Conservation (phyloP, 768 basidiomycete genomes). For the Phlebiopsis gigantea region DNA sequence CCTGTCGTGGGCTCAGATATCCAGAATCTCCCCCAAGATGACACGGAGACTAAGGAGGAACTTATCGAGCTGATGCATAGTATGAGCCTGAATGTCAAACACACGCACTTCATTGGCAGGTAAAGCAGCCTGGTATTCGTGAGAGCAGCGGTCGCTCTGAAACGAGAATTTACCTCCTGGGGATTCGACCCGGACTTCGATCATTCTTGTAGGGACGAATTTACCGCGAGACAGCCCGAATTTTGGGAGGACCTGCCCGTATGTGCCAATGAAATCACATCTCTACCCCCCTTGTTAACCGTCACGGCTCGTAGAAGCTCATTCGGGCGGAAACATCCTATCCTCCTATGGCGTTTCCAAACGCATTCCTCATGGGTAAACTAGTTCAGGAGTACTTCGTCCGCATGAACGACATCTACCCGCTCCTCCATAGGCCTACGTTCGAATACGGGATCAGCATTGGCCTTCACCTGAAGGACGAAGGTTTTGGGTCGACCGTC, state of each 20-base stretch:
- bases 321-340: slow-evolving; percentile 13
- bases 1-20: slow-evolving; percentile 15
- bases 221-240: neutral
- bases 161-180: slow-evolving; percentile 34
- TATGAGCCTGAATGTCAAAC: neutral
- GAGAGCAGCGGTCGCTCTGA: slow-evolving; percentile 24
- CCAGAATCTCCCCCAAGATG: slow-evolving; percentile 10
- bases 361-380: slow-evolving; percentile 4
- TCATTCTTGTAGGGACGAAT: neutral
- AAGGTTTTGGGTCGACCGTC: slow-evolving; percentile 44
- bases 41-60: neutral
- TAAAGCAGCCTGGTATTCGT: slow-evolving; percentile 16
- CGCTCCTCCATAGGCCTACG: slow-evolving; percentile 38
- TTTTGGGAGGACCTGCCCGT: slow-evolving; percentile 25
- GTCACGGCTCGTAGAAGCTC: slow-evolving; percentile 14
- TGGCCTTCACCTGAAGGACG: slow-evolving; percentile 33
- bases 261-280: slow-evolving; percentile 19
- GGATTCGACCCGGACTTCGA: slow-evolving; percentile 12
- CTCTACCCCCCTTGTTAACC: too few species aligned
- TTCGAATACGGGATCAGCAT: slow-evolving; percentile 34
- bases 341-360: slow-evolving; percentile 11
- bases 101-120: slow-evolving; percentile 17
- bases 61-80: neutral
- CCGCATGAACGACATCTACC: slow-evolving; percentile 28
- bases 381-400: slow-evolving; percentile 43